phyloP scores from a whole-genome alignment of 495 filamentous ascomycete genomes.

The Staphylotrichum longicolle region DNA sequence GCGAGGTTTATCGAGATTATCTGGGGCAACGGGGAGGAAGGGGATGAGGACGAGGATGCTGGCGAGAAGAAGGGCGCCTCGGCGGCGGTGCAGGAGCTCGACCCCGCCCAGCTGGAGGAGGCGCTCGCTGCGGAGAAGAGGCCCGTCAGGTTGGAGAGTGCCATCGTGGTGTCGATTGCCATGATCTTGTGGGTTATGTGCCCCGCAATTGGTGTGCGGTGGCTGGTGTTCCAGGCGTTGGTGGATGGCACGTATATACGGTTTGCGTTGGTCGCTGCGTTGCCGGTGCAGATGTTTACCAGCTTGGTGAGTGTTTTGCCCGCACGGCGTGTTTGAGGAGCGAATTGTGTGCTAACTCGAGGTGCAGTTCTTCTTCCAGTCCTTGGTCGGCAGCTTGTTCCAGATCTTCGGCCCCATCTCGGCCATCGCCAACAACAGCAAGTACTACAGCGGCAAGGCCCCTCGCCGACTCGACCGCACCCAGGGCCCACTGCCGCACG shows the following conservation, averaged over 20 bases:
- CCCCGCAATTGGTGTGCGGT: constrained; percentile 55
- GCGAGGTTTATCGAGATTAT: constrained; percentile 58
- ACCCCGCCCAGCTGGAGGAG: constrained; percentile 38
- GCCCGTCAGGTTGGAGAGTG: constrained; percentile 64
- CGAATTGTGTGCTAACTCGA: constrained; percentile 59
- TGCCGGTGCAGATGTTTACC: constrained; percentile 59
- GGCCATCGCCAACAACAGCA: constrained; percentile 69
- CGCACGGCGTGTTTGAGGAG: constrained; percentile 71
- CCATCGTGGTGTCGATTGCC: constrained; percentile 57
- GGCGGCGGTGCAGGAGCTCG: constrained; percentile 53
- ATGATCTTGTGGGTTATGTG: constrained; percentile 55
- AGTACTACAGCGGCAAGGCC: constrained; percentile 58
- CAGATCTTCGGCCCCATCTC: constrained; percentile 70
- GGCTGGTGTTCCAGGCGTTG: constrained; percentile 60
- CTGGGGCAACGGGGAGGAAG: constrained; percentile 46
- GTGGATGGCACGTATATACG: constrained; percentile 63
- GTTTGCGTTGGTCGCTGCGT: constrained; percentile 59
- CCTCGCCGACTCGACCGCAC: constrained; percentile 60
- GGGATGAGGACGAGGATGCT: constrained; percentile 55
- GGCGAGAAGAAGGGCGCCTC: constrained; percentile 43
- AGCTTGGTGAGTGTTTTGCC: constrained; percentile 60
- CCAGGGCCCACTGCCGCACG: constrained; percentile 63
- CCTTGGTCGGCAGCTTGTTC: constrained; percentile 68
- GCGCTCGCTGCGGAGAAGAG: constrained; percentile 58
- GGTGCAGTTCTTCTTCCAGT: constrained; percentile 80